Conservation (phyloP, 208 protist species). For the Angomonas deanei region DNA sequence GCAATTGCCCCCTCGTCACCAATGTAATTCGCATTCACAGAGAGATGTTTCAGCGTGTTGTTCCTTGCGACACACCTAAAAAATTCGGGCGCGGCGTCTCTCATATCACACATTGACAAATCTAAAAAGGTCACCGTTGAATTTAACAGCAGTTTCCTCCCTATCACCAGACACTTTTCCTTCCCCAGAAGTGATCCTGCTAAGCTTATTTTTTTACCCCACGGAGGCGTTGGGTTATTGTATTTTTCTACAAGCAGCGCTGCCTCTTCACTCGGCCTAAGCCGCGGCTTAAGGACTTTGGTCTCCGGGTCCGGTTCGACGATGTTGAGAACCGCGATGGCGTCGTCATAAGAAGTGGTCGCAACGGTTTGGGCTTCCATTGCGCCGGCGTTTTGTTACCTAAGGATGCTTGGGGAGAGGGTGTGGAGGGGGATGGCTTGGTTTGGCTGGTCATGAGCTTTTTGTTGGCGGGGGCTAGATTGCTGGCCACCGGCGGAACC, state of each 20-base stretch:
- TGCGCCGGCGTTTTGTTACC: too few species aligned
- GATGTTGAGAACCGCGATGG: conserved; percentile 25
- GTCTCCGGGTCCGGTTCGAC: conserved; percentile 18
- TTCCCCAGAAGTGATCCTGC: conserved; percentile 28
- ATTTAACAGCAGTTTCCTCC: conserved; percentile 43
- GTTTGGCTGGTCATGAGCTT: too few species aligned
- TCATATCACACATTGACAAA: conserved; percentile 51
- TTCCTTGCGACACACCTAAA: conserved; percentile 39
- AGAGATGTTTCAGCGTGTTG: conserved; percentile 35
- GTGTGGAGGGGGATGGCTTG: too few species aligned
- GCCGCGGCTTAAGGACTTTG: conserved; percentile 20
- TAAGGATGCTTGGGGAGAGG: too few species aligned
- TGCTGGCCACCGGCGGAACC: too few species aligned
- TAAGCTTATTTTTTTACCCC: conserved; percentile 52
- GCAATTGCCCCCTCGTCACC: conserved; percentile 43
- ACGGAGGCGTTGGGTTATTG: conserved; percentile 44
- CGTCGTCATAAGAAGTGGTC: conserved; percentile 19
- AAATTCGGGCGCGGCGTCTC: conserved; percentile 33
- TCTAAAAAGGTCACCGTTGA: conserved; percentile 43
- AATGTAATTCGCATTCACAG: conserved; percentile 45
- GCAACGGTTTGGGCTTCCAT: background rate
- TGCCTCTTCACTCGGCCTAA: conserved; percentile 46
- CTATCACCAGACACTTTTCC: conserved; percentile 36
- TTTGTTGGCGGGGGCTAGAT: too few species aligned
- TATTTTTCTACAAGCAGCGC: conserved; percentile 22